Base-by-base conservation (phyloP, 139 green algal genomes). In the Tetradesmus lagerheimii region DNA sequence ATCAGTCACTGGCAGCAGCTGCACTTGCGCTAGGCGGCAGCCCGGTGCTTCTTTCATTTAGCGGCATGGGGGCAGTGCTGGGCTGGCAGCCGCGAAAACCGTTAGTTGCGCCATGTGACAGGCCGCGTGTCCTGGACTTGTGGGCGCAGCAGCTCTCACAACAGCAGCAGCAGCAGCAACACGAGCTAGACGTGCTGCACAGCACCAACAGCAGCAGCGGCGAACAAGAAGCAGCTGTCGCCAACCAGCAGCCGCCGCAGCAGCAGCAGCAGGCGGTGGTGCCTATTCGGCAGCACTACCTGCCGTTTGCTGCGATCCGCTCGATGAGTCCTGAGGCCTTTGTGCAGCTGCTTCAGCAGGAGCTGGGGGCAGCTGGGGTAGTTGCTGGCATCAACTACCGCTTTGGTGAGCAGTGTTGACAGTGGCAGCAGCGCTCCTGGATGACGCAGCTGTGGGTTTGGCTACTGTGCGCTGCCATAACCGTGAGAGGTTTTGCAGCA, bases 361-460 rank as follows among this genome's bases (percentile, higher is more conserved):
- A 99, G 47, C 92, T 99, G 53, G 43, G 90, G 5, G 97, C 96
- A 29, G 86, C 91, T 16, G 97, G 97, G 11, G 94, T 99, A 31
- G 97, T 99, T 37, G 96, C 97, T 31, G 97, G 97, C 14, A 31
- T 89, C 15, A 98, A 98, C 83, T 99, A 98, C 89, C 93, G 96
- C 31, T 99, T 99, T 95, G 97, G 97, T 96, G 87, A 86, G 93
- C 83, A 34, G 37, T 15, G 82, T 38, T 2, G 67, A 6, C 25
- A 41, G 39, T 14, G 11, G 29, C 35, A 77, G 80, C 31, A 38
- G 39, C 27, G 37, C n/a, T n/a, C n/a, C n/a, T n/a, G n/a, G n/a
- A n/a, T n/a, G 35, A 66, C 29, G 23, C 53, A n/a, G 47, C 38
- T 4, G 6, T 41, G 14, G 25, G 35, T 25, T 41, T 64, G 66